phyloP scores from a whole-genome alignment of 2,329 filamentous ascomycete genomes.

The Dactylellina leptospora region DNA sequence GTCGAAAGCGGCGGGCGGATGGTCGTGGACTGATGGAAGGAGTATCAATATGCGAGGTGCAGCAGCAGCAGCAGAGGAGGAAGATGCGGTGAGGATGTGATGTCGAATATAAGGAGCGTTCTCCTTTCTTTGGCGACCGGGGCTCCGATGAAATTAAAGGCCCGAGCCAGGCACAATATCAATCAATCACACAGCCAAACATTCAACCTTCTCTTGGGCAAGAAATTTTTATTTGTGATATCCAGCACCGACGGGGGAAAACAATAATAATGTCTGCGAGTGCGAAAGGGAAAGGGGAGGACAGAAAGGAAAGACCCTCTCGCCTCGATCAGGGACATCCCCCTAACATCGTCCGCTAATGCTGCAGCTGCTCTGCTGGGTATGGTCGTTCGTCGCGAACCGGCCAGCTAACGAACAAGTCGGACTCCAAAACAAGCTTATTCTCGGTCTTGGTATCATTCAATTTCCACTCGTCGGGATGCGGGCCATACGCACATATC shows the following conservation, averaged over 20 bases:
- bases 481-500: too few relatives aligned
- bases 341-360: conserved; percentile 20
- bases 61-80: too few relatives aligned
- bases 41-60: too few relatives aligned
- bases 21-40: not conserved
- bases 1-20: not conserved
- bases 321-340: conserved; percentile 26
- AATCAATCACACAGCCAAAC: too few relatives aligned
- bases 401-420: not conserved
- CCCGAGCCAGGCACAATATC: conserved; percentile 51
- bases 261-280: too few relatives aligned
- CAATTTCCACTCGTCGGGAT: too few relatives aligned
- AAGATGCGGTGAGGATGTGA: too few relatives aligned
- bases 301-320: not conserved
- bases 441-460: conserved; percentile 38
- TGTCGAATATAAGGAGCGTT: conserved; percentile 5
- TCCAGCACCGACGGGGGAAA: too few relatives aligned
- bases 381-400: conserved; percentile 41
- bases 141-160: conserved; percentile 52
- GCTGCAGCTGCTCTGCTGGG: conserved; percentile 28
- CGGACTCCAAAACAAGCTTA: conserved; percentile 43
- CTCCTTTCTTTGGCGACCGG: conserved; percentile 23
- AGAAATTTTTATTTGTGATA: too few relatives aligned
- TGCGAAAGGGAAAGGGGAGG: not conserved
- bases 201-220: too few relatives aligned